These are phyloP conservation scores for Cavenderia fasciculata DNA, from an alignment of 78 protist genomes.

Conservation along the genomic window DNA sequence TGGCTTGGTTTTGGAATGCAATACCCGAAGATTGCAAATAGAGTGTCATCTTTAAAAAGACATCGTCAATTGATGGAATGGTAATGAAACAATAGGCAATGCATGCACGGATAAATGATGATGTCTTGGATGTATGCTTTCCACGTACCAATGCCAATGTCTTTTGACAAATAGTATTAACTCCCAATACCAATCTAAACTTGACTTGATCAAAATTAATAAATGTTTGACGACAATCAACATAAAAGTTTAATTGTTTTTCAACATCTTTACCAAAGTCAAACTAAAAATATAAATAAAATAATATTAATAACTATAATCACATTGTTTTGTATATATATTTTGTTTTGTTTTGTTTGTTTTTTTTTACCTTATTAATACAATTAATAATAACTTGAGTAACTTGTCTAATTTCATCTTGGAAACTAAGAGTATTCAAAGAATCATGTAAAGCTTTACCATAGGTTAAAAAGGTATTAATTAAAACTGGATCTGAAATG, in stretches of 20 bases:
- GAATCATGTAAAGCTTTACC: slow-evolving; percentile 88
- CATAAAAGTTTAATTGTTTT: slow-evolving; percentile 86
- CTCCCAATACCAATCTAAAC: slow-evolving; percentile 66
- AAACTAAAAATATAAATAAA: slow-evolving; percentile 39
- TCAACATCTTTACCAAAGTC: slow-evolving; percentile 86
- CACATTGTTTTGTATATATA: too few relatives aligned
- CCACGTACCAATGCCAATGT: slow-evolving; percentile 67
- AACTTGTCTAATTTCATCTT: slow-evolving; percentile 87
- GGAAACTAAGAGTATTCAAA: slow-evolving; percentile 69
- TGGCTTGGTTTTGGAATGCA: slow-evolving; percentile 81
- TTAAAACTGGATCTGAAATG: slow-evolving; percentile 78
- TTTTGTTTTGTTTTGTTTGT: neutral
- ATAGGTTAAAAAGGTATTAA: slow-evolving; percentile 79
- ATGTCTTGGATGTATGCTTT: slow-evolving; percentile 84
- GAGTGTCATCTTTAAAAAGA: slow-evolving; percentile 69
- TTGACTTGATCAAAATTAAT: slow-evolving; percentile 86
- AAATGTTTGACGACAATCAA: slow-evolving; percentile 85
- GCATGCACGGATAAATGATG: slow-evolving; percentile 86
- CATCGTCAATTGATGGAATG: slow-evolving; percentile 87
- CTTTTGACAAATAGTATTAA: slow-evolving; percentile 53
- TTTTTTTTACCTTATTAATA: slow-evolving; percentile 39
- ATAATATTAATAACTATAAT: too few relatives aligned
- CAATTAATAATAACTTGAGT: slow-evolving; percentile 67
- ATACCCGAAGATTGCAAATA: slow-evolving; percentile 58
- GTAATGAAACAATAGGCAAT: slow-evolving; percentile 88